Evolutionary conservation across 441 rosid species (phyloP), one percentile per base, ranked within the genome.

Genomic region (Populus hybrid): DNA sequence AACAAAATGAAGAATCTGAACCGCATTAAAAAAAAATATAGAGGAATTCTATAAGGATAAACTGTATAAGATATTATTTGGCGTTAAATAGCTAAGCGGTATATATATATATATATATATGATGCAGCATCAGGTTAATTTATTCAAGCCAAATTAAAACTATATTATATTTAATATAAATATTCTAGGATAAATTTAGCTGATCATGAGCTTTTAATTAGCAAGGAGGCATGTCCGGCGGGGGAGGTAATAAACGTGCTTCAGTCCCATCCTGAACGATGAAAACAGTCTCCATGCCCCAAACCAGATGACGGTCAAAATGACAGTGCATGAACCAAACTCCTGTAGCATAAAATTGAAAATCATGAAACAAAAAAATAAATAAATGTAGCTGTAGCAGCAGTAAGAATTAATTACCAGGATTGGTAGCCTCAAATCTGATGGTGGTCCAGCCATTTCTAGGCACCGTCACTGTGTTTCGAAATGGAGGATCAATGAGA

Each of bases 281-380:
- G 75, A 90, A 77, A 34, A 83, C 90, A 11, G 83, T 88, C 8
- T 86, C 81, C 94, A 91, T 90, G 20, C 96, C 93, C 94, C 90
- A 90, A 16, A 82, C 64, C 10, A 70, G 61, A 69, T 90, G 94
- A 63, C 89, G 77, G 7, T 90, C 90, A 5, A 88, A 24, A 74
- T 90, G 93, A 69, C 91, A 91, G 65, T 90, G 92, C 85, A 89
- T 53, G 72, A 84, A 89, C 95, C 94, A 91, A 66, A 89, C 88
- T 40, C 90, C 90, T 84, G 80, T 23, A 40, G 3, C 36, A 53
- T 6, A 42, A 32, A 20, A 24, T 30, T 1, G 21, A 32, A 34
- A 76, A 46, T n/a, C 4, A 3, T 40, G 6, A 70, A 79, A 18
- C 36, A 23, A 18, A 11, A 10, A 30, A 35, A 1, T 10, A 50